Percentiles rank a stretch among this genome's conserved stretches.
Conservation (phyloP, 2,329 filamentous ascomycete genomes). For the Claviceps pazoutovae region DNA sequence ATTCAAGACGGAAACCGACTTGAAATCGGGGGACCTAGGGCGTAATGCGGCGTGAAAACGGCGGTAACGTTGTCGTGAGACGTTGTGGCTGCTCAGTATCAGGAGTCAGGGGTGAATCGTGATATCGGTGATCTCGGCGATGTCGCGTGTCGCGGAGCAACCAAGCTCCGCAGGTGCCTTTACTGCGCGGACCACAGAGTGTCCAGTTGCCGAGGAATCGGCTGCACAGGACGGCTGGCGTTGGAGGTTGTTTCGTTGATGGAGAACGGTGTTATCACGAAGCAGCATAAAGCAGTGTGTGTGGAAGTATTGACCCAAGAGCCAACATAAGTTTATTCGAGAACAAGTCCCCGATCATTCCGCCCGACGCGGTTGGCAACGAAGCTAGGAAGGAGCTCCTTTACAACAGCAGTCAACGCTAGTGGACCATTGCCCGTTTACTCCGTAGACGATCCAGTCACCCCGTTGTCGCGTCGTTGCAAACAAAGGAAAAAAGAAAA, state of each 20-base stretch:
- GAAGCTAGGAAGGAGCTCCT: constrained; percentile 1
- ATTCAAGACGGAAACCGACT: constrained; percentile 8
- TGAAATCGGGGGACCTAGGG: too few relatives aligned
- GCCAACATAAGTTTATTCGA: not conserved
- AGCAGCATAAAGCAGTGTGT: too few relatives aligned
- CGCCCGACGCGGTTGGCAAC: not conserved
- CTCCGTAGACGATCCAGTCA: not conserved
- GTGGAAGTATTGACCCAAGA: not conserved
- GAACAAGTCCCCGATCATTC: not conserved
- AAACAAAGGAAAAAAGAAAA: too few relatives aligned
- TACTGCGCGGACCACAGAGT: too few relatives aligned
- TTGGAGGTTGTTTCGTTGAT: not conserved
- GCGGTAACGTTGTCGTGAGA: not conserved
- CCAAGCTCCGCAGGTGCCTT: not conserved
- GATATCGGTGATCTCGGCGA: not conserved
- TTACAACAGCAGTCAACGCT: not conserved
- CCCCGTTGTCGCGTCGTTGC: too few relatives aligned
- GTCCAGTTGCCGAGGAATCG: not conserved
- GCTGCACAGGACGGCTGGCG: not conserved
- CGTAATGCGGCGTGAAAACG: not conserved
- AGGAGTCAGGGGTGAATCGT: not conserved
- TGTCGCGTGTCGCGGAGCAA: not conserved
- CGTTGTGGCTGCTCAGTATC: not conserved
- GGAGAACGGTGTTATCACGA: too few relatives aligned
- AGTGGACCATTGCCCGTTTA: not conserved